A percentile compares a stretch with the other conserved stretches of the same genome.
These are phyloP conservation scores for Penicillium tannophilum DNA, from an alignment of 495 filamentous ascomycete species.

Conservation along the genomic window DNA sequence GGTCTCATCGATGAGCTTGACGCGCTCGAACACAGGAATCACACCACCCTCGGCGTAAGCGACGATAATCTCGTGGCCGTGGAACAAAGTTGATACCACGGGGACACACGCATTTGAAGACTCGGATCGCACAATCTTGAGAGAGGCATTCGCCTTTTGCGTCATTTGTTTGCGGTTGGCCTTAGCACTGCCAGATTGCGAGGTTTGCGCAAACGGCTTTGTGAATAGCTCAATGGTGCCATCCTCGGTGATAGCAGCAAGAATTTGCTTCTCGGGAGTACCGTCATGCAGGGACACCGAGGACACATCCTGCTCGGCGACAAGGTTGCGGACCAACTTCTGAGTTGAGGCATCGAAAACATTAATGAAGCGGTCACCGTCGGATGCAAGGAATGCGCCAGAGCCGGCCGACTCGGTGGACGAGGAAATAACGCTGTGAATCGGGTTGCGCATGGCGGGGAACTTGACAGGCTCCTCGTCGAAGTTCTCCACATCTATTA, in stretches of 20 bases:
- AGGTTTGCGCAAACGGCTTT: slow-evolving; percentile 50
- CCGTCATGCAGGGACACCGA: slow-evolving; percentile 37
- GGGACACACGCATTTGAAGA: slow-evolving; percentile 42
- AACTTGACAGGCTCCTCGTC: slow-evolving; percentile 46
- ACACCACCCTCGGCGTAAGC: slow-evolving; percentile 60
- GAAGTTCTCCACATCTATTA: slow-evolving; percentile 49
- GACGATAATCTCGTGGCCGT: slow-evolving; percentile 50
- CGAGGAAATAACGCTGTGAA: slow-evolving; percentile 53
- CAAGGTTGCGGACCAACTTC: slow-evolving; percentile 52
- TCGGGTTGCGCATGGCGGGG: slow-evolving; percentile 54
- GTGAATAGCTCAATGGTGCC: slow-evolving; percentile 60
- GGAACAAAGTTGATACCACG: slow-evolving; percentile 50
- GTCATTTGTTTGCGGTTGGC: slow-evolving; percentile 53
- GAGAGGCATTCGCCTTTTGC: slow-evolving; percentile 49
- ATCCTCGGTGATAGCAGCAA: slow-evolving; percentile 55
- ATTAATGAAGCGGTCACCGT: slow-evolving; percentile 58
- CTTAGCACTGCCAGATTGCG: slow-evolving; percentile 40
- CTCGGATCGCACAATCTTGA: slow-evolving; percentile 55
- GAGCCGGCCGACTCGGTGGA: slow-evolving; percentile 34
- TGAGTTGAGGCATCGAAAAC: slow-evolving; percentile 50
- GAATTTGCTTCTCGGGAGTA: slow-evolving; percentile 40
- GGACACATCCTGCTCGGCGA: slow-evolving; percentile 54
- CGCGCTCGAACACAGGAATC: slow-evolving; percentile 56
- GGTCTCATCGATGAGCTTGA: slow-evolving; percentile 52
- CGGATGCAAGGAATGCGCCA: slow-evolving; percentile 49